phyloP scores from a whole-genome alignment of 176 grass and related monocot species.

The Bolboschoenus planiculmis region DNA sequence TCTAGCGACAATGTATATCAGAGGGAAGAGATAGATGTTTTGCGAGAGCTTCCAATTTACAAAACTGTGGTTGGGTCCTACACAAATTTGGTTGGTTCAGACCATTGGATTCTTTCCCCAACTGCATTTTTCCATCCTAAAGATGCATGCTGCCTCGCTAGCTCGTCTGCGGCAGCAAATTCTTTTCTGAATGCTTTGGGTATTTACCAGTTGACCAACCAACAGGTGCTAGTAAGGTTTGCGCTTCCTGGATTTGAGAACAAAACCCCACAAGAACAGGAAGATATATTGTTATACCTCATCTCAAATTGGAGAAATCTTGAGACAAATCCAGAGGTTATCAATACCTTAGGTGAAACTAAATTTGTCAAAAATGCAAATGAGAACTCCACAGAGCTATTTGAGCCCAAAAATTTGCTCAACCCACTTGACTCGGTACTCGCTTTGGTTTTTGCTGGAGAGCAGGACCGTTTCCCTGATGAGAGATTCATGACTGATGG shows the following conservation, averaged over 20 bases:
- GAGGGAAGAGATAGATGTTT: conserved; percentile 70
- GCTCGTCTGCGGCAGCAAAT: conserved; percentile 37
- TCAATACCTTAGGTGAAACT: conserved; percentile 58
- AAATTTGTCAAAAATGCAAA: conserved; percentile 81
- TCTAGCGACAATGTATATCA: conserved; percentile 37
- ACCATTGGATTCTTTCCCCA: conserved; percentile 70
- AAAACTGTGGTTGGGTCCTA: conserved; percentile 78
- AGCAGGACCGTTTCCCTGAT: conserved; percentile 66
- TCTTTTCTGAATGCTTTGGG: conserved; percentile 68
- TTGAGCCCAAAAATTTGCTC: conserved; percentile 78
- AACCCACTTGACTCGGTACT: conserved; percentile 77
- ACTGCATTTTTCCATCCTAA: conserved; percentile 76
- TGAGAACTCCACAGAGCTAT: conserved; percentile 49
- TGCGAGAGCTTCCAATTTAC: conserved; percentile 89
- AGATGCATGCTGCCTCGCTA: conserved; percentile 61
- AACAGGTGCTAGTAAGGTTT: conserved; percentile 86
- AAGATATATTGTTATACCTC: conserved; percentile 75
- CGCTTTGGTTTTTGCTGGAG: conserved; percentile 74
- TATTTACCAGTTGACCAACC: conserved; percentile 67
- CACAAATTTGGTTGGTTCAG: conserved; percentile 53
- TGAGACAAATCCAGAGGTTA: conserved; percentile 54
- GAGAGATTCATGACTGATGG: conserved; percentile 69
- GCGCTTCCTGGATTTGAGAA: conserved; percentile 72
- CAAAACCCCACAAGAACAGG: conserved; percentile 73
- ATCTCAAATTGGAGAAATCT: conserved; percentile 85